phyloP scores from a whole-genome alignment of 495 filamentous ascomycete species.

The Aspergillus steynii region DNA sequence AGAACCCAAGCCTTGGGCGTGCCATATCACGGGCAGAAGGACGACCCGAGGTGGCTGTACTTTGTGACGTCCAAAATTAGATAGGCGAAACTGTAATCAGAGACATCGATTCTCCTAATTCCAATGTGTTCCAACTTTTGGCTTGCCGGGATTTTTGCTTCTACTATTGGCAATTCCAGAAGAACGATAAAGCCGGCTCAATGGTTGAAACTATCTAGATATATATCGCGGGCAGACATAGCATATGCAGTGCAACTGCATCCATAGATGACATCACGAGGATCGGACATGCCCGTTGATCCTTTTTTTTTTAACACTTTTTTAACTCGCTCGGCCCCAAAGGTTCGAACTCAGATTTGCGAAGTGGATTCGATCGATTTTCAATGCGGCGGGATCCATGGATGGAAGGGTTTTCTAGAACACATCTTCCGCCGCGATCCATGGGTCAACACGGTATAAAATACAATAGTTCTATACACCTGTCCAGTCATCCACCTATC shows the following conservation, averaged over 20 bases:
- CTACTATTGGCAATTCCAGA: not conserved
- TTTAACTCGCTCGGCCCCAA: not conserved
- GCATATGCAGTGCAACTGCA: conserved; percentile 3
- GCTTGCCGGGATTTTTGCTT: not conserved
- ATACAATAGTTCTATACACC: not conserved
- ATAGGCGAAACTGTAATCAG: not conserved
- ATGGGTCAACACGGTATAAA: conserved; percentile 13
- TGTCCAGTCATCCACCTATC: not conserved
- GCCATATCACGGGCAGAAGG: not conserved
- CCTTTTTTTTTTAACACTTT: not conserved
- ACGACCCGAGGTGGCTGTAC: not conserved
- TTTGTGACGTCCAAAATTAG: not conserved
- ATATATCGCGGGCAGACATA: not conserved
- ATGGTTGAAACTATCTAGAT: not conserved
- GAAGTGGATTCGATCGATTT: conserved; percentile 14
- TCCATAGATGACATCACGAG: conserved; percentile 1
- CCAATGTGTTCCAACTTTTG: not conserved
- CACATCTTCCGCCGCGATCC: conserved; percentile 19
- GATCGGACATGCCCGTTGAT: conserved; percentile 5
- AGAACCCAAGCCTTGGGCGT: not conserved
- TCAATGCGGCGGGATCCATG: conserved; percentile 11
- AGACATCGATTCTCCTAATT: not conserved
- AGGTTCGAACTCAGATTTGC: not conserved
- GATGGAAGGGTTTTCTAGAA: conserved; percentile 6
- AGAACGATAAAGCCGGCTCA: no score